phyloP scores from a whole-genome alignment of 345 rosid genomes.

The Camelina hispida region DNA sequence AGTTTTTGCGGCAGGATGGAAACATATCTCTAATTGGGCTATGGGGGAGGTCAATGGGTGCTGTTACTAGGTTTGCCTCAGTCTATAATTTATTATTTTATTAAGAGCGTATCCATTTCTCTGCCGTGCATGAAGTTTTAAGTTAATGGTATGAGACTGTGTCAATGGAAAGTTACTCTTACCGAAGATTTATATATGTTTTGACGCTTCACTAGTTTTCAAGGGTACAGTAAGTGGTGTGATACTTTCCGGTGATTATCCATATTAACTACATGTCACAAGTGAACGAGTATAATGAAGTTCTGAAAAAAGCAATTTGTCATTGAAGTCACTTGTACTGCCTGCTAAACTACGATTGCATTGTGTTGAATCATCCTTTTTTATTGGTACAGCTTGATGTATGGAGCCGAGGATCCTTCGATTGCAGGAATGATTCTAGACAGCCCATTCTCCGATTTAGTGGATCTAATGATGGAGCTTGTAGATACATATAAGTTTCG shows the following conservation, averaged over 20 bases:
- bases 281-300: not conserved
- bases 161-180: constrained; percentile 2
- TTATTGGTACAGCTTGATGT: constrained; percentile 69
- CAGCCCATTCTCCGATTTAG: constrained; percentile 90
- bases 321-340: constrained; percentile 2
- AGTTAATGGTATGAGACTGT: constrained; percentile 6
- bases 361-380: constrained; percentile 9
- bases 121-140: constrained; percentile 8
- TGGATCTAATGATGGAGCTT: constrained; percentile 93
- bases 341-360: constrained; percentile 10
- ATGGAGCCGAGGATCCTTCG: constrained; percentile 95
- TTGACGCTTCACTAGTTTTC: constrained; percentile 16
- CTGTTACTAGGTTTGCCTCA: constrained; percentile 76
- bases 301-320: constrained; percentile 8
- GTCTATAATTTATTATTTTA: constrained; percentile 10
- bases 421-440: constrained; percentile 96
- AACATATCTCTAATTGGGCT: constrained; percentile 87
- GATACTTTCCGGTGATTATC: not conserved
- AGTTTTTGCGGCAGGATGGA: constrained; percentile 84
- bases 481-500: constrained; percentile 83
- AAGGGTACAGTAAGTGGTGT: not conserved
- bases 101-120: constrained; percentile 1
- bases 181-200: not conserved
- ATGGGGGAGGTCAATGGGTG: constrained; percentile 99
- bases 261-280: constrained; percentile 14